Evolutionary conservation across 75 land plant species (phyloP).

Genomic region (Sequoiadendron giganteum): DNA sequence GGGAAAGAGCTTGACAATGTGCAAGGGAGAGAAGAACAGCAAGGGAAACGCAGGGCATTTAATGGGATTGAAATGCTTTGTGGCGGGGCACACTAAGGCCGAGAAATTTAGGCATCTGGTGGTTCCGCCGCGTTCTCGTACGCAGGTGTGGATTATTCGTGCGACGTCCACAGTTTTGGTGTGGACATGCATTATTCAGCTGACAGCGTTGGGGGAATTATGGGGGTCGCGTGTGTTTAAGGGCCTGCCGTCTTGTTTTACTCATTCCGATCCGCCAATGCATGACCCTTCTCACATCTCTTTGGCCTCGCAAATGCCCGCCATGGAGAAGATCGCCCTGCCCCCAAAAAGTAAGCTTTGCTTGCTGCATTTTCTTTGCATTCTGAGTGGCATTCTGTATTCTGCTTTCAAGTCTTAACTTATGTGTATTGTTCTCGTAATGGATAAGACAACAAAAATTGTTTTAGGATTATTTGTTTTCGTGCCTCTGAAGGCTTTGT

Average conservation of each 20-base stretch:
- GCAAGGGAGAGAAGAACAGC: constrained; percentile 1
- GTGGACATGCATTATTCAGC: constrained; percentile 76
- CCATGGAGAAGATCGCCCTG: constrained; percentile 14
- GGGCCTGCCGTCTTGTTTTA: constrained; percentile 63
- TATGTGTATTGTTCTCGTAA: not conserved
- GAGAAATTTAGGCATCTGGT: constrained; percentile 23
- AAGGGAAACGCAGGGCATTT: not conserved
- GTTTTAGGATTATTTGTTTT: not conserved
- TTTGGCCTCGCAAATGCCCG: not conserved
- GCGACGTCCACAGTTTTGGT: constrained; percentile 57
- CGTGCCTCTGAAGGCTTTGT: not conserved
- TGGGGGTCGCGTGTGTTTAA: constrained; percentile 61
- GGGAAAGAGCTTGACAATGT: not conserved
- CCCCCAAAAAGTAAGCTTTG: constrained; percentile 43
- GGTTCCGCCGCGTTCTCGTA: constrained; percentile 20
- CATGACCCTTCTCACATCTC: not conserved
- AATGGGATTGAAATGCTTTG: constrained; percentile 10
- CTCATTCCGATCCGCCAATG: constrained; percentile 9
- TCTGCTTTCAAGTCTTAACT: not conserved
- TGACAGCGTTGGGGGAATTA: constrained; percentile 54
- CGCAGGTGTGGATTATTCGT: constrained; percentile 70
- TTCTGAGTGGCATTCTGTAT: not conserved
- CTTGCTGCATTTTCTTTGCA: not conserved
- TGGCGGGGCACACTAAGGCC: constrained; percentile 4
- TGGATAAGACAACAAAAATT: not conserved